Evolutionary conservation across 805 yeast genomes (phyloP).

Genomic region (Metschnikowia matae): DNA sequence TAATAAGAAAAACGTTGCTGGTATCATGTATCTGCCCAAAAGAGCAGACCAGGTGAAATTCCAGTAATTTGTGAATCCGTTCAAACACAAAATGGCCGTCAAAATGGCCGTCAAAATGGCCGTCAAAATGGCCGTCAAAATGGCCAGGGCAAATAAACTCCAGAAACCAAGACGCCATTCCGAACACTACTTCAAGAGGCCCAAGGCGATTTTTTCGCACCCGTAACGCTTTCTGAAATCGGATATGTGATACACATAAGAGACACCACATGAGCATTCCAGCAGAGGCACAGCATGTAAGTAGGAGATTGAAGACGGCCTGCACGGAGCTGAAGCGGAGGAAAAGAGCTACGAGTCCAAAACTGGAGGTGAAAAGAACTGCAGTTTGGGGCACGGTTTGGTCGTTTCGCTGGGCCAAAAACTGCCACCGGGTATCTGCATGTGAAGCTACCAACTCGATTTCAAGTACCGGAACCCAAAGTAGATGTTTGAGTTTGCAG

Average conservation of each 20-base stretch:
- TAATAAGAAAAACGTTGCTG: slow-evolving; percentile 6
- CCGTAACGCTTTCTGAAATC: slow-evolving; percentile 13
- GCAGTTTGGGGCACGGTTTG: slow-evolving; percentile 18
- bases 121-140: slow-evolving; percentile 16
- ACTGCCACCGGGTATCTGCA: not conserved
- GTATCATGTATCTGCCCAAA: slow-evolving; percentile 15
- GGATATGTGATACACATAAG: slow-evolving; percentile 17
- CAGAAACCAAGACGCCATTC: slow-evolving; percentile 9
- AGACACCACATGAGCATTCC: slow-evolving; percentile 29
- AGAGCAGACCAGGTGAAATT: slow-evolving; percentile 14
- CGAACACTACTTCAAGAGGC: slow-evolving; percentile 5
- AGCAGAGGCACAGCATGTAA: slow-evolving; percentile 23
- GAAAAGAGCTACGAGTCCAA: slow-evolving; percentile 21
- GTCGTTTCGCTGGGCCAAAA: slow-evolving; percentile 9
- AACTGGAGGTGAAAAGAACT: slow-evolving; percentile 17
- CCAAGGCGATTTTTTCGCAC: slow-evolving; percentile 7
- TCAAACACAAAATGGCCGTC: slow-evolving; percentile 13
- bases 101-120: too few species aligned
- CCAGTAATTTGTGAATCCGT: slow-evolving; percentile 18
- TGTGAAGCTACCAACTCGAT: slow-evolving; percentile 16
- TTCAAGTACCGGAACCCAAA: slow-evolving; percentile 24
- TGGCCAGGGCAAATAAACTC: slow-evolving; percentile 17
- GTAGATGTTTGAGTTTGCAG: slow-evolving; percentile 28
- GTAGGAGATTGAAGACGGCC: slow-evolving; percentile 16
- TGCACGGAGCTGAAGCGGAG: slow-evolving; percentile 17